Evolutionary conservation across 148 eudicot species (phyloP).

Genomic region (Amaranthus palmeri): DNA sequence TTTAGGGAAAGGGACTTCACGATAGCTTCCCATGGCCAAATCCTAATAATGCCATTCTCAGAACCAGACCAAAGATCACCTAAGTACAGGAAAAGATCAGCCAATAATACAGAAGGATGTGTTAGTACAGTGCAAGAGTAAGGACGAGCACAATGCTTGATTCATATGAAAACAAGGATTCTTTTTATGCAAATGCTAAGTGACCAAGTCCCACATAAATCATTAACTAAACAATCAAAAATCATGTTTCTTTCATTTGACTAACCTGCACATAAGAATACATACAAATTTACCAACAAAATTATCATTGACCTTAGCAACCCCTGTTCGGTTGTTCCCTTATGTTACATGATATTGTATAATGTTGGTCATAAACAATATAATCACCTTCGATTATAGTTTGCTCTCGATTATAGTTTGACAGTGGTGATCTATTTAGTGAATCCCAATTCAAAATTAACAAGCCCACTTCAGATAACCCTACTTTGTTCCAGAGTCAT

Average conservation of each 20-base stretch:
- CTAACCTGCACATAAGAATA: no score
- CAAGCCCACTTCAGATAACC: background rate
- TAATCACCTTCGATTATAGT: no score
- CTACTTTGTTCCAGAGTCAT: background rate
- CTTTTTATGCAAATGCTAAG: no score
- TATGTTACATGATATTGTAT: no score
- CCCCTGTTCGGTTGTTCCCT: no score
- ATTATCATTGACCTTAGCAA: no score
- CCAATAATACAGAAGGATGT: conserved; percentile 4
- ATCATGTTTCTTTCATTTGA: no score
- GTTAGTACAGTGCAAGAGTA: background rate
- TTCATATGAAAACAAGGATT: background rate
- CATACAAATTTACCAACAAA: no score
- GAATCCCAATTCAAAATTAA: background rate
- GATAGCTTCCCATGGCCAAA: conserved; percentile 95
- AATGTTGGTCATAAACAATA: no score
- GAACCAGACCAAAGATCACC: conserved; percentile 97
- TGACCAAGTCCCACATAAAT: background rate
- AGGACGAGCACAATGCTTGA: background rate
- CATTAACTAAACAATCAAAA: background rate
- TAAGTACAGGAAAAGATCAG: conserved; percentile 26
- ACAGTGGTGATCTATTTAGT: no score
- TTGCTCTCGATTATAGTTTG: no score
- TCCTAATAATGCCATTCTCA: conserved; percentile 72
- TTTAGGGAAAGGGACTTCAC: conserved; percentile 61